Conservation (phyloP, 441 rosid species). For the Flueggea neowawraea region DNA sequence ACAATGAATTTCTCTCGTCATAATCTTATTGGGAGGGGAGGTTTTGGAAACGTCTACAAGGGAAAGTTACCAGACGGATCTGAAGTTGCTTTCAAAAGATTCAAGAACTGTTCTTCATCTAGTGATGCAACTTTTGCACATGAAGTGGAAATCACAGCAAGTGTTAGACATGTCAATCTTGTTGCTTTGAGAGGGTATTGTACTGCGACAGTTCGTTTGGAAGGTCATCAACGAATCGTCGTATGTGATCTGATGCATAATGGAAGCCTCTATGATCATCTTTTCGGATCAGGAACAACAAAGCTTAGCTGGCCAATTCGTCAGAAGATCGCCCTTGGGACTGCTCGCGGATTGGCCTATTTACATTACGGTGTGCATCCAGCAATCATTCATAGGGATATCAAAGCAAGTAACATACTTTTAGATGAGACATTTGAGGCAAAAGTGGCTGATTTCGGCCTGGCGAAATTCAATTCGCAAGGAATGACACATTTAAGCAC, state of each 20-base stretch:
- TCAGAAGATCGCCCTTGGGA: conserved; percentile 53
- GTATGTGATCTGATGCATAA: conserved; percentile 39
- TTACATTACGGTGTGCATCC: conserved; percentile 49
- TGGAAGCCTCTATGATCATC: conserved; percentile 56
- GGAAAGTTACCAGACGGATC: conserved; percentile 37
- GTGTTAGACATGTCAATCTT: conserved; percentile 52
- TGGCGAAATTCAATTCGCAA: conserved; percentile 49
- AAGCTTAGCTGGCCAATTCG: conserved; percentile 58
- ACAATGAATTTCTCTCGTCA: conserved; percentile 52
- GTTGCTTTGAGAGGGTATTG: conserved; percentile 55
- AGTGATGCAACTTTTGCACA: conserved; percentile 46
- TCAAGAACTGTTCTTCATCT: conserved; percentile 44
- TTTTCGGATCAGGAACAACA: conserved; percentile 24
- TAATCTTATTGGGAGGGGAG: conserved; percentile 43
- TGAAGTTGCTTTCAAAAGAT: conserved; percentile 56
- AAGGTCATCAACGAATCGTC: conserved; percentile 58
- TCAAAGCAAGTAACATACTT: conserved; percentile 59
- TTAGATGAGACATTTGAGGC: conserved; percentile 45
- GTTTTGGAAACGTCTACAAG: conserved; percentile 39
- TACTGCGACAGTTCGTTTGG: conserved; percentile 36
- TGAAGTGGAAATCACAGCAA: conserved; percentile 58
- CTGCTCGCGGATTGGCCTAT: conserved; percentile 54
- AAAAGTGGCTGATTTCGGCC: conserved; percentile 61
- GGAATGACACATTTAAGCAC: conserved; percentile 59
- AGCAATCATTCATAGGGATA: conserved; percentile 54